Conservation (phyloP, 257 asterid genomes). For the Agastache rugosa region DNA sequence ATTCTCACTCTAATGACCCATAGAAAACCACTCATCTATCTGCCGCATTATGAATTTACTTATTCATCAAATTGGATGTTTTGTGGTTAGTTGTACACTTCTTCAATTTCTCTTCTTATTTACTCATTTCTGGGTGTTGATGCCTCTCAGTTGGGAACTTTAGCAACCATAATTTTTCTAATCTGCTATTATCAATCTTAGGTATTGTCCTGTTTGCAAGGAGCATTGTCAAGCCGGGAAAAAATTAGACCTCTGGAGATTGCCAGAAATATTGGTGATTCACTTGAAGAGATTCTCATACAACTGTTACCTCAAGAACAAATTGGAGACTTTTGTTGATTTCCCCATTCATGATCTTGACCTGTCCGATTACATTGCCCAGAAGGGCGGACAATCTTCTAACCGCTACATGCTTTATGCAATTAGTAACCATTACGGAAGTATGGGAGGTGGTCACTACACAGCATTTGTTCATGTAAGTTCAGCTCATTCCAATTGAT, state of each 20-base stretch:
- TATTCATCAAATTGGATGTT: slow-evolving; percentile 21
- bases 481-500: slow-evolving; percentile 31
- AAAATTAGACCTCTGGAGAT: slow-evolving; percentile 92
- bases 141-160: slow-evolving; percentile 21
- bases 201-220: slow-evolving; percentile 91
- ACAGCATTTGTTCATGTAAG: slow-evolving; percentile 90
- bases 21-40: slow-evolving; percentile 13
- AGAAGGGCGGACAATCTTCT: slow-evolving; percentile 57
- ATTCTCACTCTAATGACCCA: neutral
- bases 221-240: slow-evolving; percentile 90
- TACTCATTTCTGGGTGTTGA: slow-evolving; percentile 19
- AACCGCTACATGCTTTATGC: slow-evolving; percentile 82
- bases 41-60: slow-evolving; percentile 4
- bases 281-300: slow-evolving; percentile 94
- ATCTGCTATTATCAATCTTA: slow-evolving; percentile 40
- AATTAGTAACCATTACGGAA: slow-evolving; percentile 89
- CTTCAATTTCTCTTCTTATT: slow-evolving; percentile 13
- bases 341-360: slow-evolving; percentile 85
- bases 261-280: slow-evolving; percentile 87
- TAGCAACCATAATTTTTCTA: slow-evolving; percentile 23
- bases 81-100: slow-evolving; percentile 21
- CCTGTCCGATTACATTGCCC: slow-evolving; percentile 65
- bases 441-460: slow-evolving; percentile 95
- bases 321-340: slow-evolving; percentile 83
- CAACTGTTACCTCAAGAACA: slow-evolving; percentile 72